Base-by-base conservation (phyloP, 331 rosid genomes). In the Acacia pycnantha region DNA sequence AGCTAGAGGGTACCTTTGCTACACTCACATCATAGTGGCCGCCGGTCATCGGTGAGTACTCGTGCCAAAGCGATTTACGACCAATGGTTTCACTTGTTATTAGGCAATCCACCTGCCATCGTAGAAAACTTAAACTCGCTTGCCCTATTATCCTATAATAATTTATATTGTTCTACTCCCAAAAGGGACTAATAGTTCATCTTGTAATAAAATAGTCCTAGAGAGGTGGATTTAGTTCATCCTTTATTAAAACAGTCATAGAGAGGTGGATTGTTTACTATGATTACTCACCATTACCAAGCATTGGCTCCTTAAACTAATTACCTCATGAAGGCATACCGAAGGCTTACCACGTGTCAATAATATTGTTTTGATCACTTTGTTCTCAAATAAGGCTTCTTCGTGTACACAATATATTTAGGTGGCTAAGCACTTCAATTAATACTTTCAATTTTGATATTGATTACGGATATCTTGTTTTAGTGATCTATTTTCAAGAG, bases 201-300 rank as follows among this genome's bases (percentile, higher is more conserved):
- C 29, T 1, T 27, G 1, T 27, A 27, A 27, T 27, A 27, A 27
- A 27, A 27, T 1, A 27, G 29, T 27, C 29, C 29, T 27, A 27
- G 1, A 27, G 29, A 27, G 29, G 29, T 27, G 29, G 29, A 27
- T 27, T 27, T 27, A 88, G 40, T 35, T 35, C 40, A 35, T 35
- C 92, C 44, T 71, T 89, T 26, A 79, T 81, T 79, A 94, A 92
- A 87, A 92, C 95, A 1, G 89, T 94, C 44, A 86, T 92, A 80
- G 98, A 94, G 90, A 89, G 98, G 87, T 92, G 98, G 98, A 77
- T 86, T 76, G 89, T 94, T 78, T 92, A 91, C 73, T 92, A 92
- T 77, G 96, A 94, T 69, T 70, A 85, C 80, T 5, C 54, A 12
- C 90, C 90, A 27, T 27, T 27, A 18, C 86, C 84, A 73, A 73